Conservation (phyloP, 2,329 filamentous ascomycete genomes). For the Gnomoniopsis smithogilvyi region DNA sequence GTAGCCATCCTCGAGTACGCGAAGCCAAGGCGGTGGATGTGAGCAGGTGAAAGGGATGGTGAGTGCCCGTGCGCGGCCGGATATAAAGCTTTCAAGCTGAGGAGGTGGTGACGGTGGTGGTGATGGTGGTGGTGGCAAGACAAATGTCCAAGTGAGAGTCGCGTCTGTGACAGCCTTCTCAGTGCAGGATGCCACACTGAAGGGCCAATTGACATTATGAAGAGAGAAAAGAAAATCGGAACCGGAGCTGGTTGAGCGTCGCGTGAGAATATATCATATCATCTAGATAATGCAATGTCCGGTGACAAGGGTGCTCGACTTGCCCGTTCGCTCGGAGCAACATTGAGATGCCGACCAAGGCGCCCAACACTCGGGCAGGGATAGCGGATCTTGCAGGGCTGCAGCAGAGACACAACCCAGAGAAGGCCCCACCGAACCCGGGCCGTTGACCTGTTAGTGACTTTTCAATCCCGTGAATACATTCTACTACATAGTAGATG, state of each 20-base stretch:
- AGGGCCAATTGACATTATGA: conserved; percentile 16
- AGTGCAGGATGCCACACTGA: conserved; percentile 10
- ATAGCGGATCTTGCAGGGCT: background rate
- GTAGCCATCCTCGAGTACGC: conserved; percentile 57
- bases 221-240: background rate
- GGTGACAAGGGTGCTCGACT: background rate
- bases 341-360: background rate
- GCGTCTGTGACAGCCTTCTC: background rate
- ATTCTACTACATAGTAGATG: too few species aligned
- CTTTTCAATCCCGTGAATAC: too few species aligned
- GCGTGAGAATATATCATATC: background rate
- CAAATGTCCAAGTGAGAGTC: background rate
- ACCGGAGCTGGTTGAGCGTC: background rate
- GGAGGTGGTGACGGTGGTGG: background rate
- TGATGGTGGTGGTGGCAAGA: background rate
- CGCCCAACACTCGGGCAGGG: background rate
- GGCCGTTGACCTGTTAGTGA: too few species aligned
- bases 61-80: background rate
- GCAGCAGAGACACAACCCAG: background rate
- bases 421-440: too few species aligned
- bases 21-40: conserved; percentile 25
- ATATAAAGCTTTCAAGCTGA: background rate
- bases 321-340: background rate
- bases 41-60: background rate
- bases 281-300: background rate